phyloP scores from a whole-genome alignment of 306 rosid genomes.

The Medicago ruthenica region DNA sequence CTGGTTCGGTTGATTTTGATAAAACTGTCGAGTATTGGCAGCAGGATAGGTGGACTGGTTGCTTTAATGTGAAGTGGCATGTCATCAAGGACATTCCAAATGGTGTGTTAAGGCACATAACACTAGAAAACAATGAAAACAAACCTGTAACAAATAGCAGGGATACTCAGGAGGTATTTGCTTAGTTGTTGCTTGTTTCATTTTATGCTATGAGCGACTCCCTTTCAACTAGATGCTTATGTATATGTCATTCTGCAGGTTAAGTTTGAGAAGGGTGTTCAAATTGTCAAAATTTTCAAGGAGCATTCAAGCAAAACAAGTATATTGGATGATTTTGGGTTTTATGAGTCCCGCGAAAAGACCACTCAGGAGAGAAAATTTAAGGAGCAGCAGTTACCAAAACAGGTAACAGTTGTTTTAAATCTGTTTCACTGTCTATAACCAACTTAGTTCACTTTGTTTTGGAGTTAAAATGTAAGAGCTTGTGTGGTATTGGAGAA shows the following conservation, averaged over 20 bases:
- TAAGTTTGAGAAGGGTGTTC: conserved; percentile 51
- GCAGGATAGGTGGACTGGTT: conserved; percentile 68
- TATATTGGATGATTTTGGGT: conserved; percentile 64
- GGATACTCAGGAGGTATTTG: conserved; percentile 66
- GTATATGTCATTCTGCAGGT: conserved; percentile 45
- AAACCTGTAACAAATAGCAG: conserved; percentile 65
- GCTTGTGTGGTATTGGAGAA: not conserved
- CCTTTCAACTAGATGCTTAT: conserved; percentile 12
- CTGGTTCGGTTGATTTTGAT: conserved; percentile 55
- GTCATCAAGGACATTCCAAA: conserved; percentile 62
- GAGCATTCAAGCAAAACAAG: conserved; percentile 51
- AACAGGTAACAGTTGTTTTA: conserved; percentile 40
- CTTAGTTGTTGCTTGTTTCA: conserved; percentile 18
- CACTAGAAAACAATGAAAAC: conserved; percentile 63
- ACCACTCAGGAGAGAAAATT: conserved; percentile 45
- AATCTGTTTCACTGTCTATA: not conserved
- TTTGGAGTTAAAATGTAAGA: not conserved
- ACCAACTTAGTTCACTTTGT: not conserved
- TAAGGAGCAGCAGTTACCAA: conserved; percentile 47
- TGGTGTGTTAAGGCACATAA: conserved; percentile 51
- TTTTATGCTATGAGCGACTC: not conserved
- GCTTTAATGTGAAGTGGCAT: conserved; percentile 67
- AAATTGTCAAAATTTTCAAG: conserved; percentile 54
- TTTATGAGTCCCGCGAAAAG: conserved; percentile 56
- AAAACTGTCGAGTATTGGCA: conserved; percentile 57